Conservation (phyloP, 495 filamentous ascomycete species). For the Neurospora sp. region DNA sequence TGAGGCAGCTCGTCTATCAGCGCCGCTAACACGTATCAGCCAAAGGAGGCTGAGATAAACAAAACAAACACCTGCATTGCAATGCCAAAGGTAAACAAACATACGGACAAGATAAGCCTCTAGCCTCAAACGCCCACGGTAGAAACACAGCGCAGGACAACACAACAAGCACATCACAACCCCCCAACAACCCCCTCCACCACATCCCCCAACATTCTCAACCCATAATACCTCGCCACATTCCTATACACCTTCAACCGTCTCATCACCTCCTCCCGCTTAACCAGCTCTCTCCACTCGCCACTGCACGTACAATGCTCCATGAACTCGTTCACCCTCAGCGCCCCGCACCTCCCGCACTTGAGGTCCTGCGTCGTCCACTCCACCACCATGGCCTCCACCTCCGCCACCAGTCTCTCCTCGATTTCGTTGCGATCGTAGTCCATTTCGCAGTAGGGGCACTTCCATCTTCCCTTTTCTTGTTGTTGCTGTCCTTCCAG, state of each 20-base stretch:
- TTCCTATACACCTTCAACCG: conserved; percentile 57
- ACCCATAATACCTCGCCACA: conserved; percentile 66
- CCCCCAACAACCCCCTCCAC: conserved; percentile 48
- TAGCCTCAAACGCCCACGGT: background rate
- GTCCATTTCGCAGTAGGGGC: conserved; percentile 63
- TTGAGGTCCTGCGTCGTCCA: conserved; percentile 90
- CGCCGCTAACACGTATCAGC: background rate
- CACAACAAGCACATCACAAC: conserved; percentile 13
- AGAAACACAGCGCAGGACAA: background rate
- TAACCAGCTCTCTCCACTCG: conserved; percentile 62
- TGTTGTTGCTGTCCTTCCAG: conserved; percentile 1
- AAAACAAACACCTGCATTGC: background rate
- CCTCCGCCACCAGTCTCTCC: conserved; percentile 67
- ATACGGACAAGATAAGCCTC: background rate
- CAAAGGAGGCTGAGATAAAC: background rate
- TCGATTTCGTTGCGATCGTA: conserved; percentile 71
- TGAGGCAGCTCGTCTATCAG: background rate
- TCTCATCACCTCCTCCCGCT: conserved; percentile 56
- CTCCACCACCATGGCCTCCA: conserved; percentile 62
- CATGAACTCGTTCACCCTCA: conserved; percentile 85
- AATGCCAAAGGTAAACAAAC: background rate
- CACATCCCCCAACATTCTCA: conserved; percentile 70
- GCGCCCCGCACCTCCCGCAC: conserved; percentile 55
- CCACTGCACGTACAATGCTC: conserved; percentile 94
- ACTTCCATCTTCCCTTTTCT: conserved; percentile 57